Percentiles rank a stretch among this genome's conserved stretches.
phyloP scores from a whole-genome alignment of 768 basidiomycete species.

The Mycena leptocephala region DNA sequence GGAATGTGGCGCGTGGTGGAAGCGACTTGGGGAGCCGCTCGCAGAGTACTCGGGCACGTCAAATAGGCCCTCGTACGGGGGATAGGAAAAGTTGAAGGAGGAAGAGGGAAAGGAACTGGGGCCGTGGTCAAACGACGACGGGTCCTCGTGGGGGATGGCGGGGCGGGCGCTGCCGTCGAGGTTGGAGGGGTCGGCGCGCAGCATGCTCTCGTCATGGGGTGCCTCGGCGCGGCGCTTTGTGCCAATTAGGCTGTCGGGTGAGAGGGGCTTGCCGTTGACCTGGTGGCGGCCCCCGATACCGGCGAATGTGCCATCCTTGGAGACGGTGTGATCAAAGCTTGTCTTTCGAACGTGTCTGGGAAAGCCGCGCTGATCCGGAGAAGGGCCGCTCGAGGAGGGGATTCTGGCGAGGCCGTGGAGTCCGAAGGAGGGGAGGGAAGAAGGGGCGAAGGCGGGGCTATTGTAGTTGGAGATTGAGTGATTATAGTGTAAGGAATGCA shows the following conservation, averaged over 20 bases:
- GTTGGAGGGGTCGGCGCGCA: slow-evolving; percentile 84
- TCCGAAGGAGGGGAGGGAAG: slow-evolving; percentile 83
- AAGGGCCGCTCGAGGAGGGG: slow-evolving; percentile 53
- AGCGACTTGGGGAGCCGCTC: slow-evolving; percentile 30
- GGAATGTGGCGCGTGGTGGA: slow-evolving; percentile 35
- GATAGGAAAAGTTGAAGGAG: slow-evolving; percentile 82
- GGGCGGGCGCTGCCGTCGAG: slow-evolving; percentile 56
- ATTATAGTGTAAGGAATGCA: slow-evolving; percentile 52
- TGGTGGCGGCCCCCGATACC: slow-evolving; percentile 82
- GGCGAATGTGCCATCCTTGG: slow-evolving; percentile 72
- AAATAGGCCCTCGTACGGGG: slow-evolving; percentile 77
- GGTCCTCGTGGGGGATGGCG: slow-evolving; percentile 52
- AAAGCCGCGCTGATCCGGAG: slow-evolving; percentile 69
- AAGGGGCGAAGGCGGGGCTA: slow-evolving; percentile 72
- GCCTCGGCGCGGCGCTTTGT: slow-evolving; percentile 88
- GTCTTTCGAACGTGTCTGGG: slow-evolving; percentile 94
- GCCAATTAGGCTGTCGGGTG: slow-evolving; percentile 75
- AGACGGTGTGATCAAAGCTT: slow-evolving; percentile 94
- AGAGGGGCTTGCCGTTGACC: slow-evolving; percentile 83
- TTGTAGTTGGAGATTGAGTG: slow-evolving; percentile 58
- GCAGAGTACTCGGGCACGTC: slow-evolving; percentile 58
- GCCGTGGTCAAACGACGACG: slow-evolving; percentile 54
- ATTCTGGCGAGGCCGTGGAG: slow-evolving; percentile 70
- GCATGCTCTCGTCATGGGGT: slow-evolving; percentile 85
- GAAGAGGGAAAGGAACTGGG: slow-evolving; percentile 75